Base-by-base conservation (phyloP, 106 monocot species). In the Ottelia alismoides region DNA sequence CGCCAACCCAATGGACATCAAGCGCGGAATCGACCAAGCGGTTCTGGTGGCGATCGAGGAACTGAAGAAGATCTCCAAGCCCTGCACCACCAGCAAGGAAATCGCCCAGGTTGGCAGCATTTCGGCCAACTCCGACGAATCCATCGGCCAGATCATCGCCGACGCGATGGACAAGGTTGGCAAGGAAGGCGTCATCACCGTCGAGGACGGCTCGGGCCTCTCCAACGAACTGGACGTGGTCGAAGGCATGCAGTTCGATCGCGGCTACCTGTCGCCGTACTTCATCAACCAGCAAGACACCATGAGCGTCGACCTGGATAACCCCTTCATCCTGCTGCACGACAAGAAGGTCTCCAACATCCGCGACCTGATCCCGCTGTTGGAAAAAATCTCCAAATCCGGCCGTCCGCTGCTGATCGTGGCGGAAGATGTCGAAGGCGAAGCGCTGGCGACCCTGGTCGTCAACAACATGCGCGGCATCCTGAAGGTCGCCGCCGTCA, bases 91-190 rank as follows among this genome's bases (percentile, higher is more conserved):
- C 12, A 66, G 4, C 22, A 9, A 51, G 4, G 24, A 22, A 22
- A 24, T 51, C 22, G 51, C 51, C 1, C 24, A 80, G 80, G 91
- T 83, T 35, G 85, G 81, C n/a, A 81, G 84, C 0, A 91, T 85
- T 60, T 91, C 91, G 19, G 57, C 91, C 16, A 91, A 91, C 65
- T 77, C 77, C 26, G 90, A 90, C 23, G 70, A 75, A 71, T 75
- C 80, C 61, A 91, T 91, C 47, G 85, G 84, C 47, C 81, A 81
- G 25, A 72, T 85, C 17, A 91, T 85, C 57, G 85, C 91, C 7
- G 81, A 81, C 58, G 84, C 84, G 12, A 85, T 91, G 84, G 84
- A 91, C 58, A 91, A 85, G 72, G 91, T 91, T 44, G 91, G 91
- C 22, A 85, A 84, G 58, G 84, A 84, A 60, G 85, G 91, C 28